Evolutionary conservation across 208 protist genomes (phyloP), one percentile per base, ranked within the genome.

Genomic region (Crithidia acanthocephali): DNA sequence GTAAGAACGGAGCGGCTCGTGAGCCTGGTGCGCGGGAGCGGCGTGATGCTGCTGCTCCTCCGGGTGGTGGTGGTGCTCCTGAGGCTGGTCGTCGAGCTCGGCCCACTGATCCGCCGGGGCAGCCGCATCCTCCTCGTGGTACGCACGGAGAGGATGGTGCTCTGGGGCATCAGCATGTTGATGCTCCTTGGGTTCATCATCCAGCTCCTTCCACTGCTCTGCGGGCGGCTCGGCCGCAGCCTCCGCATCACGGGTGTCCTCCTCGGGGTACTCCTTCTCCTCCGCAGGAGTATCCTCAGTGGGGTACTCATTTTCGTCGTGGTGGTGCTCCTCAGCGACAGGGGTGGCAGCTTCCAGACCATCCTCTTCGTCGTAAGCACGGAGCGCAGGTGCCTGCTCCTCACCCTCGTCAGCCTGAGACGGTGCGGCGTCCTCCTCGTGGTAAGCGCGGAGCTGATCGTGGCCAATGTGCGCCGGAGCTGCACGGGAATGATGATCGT

Each of bases 371-470:
- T 73, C n/a, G n/a, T n/a, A n/a, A n/a, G n/a, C n/a, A n/a, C n/a
- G n/a, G n/a, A n/a, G n/a, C n/a, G n/a, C n/a, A n/a, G n/a, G 64
- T 37, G 58, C 72, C 66, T 74, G 64, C 47, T 53, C 32, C 30
- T 70, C 60, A 23, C 66, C 62, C n/a, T n/a, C n/a, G n/a, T n/a
- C n/a, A n/a, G n/a, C n/a, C n/a, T n/a, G n/a, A n/a, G n/a, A n/a
- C n/a, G 37, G 37, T 13, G 37, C 59, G 53, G 85, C 79, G 4
- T 63, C 72, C 4, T 60, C 57, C 44, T 92, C 87, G 37, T 13
- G 9, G 37, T 42, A 13, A 6, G 13, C 9, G 37, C 13, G 37
- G 37, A 15, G 37, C 9, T 42, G 37, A 6, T 42, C 37, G 9
- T 42, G 9, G 9, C 37, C 37, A 13, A 13, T 42, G n/a, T n/a